phyloP scores from a whole-genome alignment of 192 early-diverging fungal species.

The Piromyces sp. region DNA sequence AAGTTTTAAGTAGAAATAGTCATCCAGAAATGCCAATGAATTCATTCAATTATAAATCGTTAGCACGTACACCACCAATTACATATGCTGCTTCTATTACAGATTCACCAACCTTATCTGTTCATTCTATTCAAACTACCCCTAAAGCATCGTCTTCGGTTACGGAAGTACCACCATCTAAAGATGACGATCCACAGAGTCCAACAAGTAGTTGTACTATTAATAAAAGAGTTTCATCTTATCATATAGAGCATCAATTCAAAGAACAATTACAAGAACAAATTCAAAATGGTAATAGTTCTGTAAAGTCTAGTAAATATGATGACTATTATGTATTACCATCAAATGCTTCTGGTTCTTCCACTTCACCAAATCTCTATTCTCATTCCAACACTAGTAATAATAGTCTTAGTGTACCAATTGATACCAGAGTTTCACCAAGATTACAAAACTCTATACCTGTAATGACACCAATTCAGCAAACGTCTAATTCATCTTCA shows the following conservation, averaged over 20 bases:
- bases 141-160: background rate
- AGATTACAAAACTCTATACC: background rate
- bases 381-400: background rate
- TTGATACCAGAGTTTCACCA: background rate
- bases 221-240: background rate
- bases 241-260: background rate
- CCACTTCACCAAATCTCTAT: background rate
- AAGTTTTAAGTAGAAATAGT: background rate
- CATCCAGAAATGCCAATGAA: background rate
- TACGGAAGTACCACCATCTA: background rate
- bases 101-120: background rate
- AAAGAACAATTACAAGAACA: background rate
- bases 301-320: background rate
- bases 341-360: background rate
- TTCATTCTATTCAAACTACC: background rate
- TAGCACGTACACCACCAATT: background rate
- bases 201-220: background rate
- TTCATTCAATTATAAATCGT: background rate
- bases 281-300: background rate
- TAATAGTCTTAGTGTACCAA: background rate
- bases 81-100: background rate
- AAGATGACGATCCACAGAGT: too few species aligned
- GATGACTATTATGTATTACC: background rate
- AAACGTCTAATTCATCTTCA: background rate
- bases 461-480: background rate